Conservation (phyloP, 2,329 filamentous ascomycete genomes). For the Fusarium secorum region DNA sequence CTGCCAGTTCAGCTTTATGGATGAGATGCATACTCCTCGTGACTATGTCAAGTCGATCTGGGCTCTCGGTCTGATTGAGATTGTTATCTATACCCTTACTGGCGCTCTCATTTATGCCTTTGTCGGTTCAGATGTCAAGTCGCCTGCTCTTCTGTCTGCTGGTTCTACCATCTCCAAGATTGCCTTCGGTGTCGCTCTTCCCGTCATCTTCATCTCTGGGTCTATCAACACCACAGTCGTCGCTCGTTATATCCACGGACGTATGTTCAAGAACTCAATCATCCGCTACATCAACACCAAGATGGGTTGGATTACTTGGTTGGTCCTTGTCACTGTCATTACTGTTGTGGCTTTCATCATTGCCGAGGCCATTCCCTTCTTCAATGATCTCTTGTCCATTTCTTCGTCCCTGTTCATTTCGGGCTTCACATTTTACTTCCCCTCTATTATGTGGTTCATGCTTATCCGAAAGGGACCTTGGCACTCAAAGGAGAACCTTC, state of each 20-base stretch:
- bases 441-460: conserved; percentile 55
- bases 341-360: conserved; percentile 75
- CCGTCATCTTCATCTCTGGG: conserved; percentile 78
- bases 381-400: conserved; percentile 70
- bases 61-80: conserved; percentile 68
- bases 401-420: conserved; percentile 60
- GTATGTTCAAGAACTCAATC: conserved; percentile 54
- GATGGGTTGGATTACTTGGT: conserved; percentile 63
- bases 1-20: conserved; percentile 62
- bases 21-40: conserved; percentile 59
- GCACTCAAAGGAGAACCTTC: conserved; percentile 44
- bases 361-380: conserved; percentile 76
- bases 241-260: conserved; percentile 56
- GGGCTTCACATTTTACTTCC: conserved; percentile 53
- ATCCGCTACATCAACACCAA: conserved; percentile 58
- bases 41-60: conserved; percentile 64
- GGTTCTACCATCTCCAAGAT: conserved; percentile 67
- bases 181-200: conserved; percentile 73
- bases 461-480: conserved; percentile 46
- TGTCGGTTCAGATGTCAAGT: conserved; percentile 68
- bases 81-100: conserved; percentile 71
- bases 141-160: conserved; percentile 74
- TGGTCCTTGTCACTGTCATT: conserved; percentile 62
- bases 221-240: conserved; percentile 69
- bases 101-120: conserved; percentile 75